Conservation (phyloP, 176 grass and related monocot genomes). For the Thinopyrum elongatum region DNA sequence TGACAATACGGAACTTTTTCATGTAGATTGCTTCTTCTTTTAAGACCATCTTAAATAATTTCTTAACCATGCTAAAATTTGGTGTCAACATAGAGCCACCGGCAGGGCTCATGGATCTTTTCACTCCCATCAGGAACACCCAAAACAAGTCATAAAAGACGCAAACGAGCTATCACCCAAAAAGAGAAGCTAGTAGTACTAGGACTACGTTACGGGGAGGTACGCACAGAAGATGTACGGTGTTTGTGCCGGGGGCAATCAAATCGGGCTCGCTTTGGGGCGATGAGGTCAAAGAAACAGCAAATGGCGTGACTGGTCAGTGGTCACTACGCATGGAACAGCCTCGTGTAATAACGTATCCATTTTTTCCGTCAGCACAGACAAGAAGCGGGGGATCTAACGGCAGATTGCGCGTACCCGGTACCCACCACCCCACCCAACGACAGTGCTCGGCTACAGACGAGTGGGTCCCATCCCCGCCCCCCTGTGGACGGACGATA, state of each 20-base stretch:
- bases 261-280: background rate
- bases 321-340: background rate
- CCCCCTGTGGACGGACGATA: background rate
- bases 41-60: too few relatives aligned
- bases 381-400: conserved; percentile 14
- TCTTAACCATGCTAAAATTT: too few relatives aligned
- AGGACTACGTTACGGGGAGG: background rate
- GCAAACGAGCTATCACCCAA: too few relatives aligned
- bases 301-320: background rate
- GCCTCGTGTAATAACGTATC: background rate
- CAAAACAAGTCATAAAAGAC: too few relatives aligned
- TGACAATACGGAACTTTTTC: too few relatives aligned
- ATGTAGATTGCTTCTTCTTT: too few relatives aligned
- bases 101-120: too few relatives aligned
- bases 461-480: background rate
- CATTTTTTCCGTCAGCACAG: background rate
- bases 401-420: conserved; percentile 39
- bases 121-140: too few relatives aligned
- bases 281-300: conserved; percentile 21
- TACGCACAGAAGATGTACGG: background rate
- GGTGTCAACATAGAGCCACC: too few relatives aligned
- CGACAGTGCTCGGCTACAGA: conserved; percentile 3
- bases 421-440: conserved; percentile 9
- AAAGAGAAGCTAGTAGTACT: background rate
- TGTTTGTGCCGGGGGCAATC: background rate